A percentile compares a stretch with the other conserved stretches of the same genome.
Conservation (phyloP, 116 monocot species). For the Zostera marina region DNA sequence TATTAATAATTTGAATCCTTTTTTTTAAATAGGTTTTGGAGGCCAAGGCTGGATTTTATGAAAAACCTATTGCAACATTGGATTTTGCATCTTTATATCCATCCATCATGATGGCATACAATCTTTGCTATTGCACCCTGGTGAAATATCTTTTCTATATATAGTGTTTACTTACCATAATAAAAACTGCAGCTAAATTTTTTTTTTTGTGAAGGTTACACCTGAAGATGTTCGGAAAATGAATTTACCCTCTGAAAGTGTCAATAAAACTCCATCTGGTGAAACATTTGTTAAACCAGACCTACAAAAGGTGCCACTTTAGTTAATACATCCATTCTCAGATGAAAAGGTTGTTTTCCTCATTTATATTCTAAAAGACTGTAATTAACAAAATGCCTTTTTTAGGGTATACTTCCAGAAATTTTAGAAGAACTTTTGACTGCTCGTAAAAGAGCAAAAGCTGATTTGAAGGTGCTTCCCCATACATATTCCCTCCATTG, state of each 20-base stretch:
- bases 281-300: slow-evolving; percentile 88
- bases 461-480: slow-evolving; percentile 73
- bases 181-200: slow-evolving; percentile 1
- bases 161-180: background rate
- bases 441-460: slow-evolving; percentile 99
- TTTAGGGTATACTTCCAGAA: slow-evolving; percentile 93
- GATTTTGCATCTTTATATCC: slow-evolving; percentile 99
- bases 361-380: background rate
- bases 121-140: slow-evolving; percentile 97
- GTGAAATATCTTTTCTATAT: slow-evolving; percentile 18
- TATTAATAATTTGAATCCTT: background rate
- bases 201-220: slow-evolving; percentile 33
- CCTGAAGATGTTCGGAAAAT: slow-evolving; percentile 66
- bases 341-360: background rate
- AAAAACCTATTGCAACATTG: slow-evolving; percentile 94
- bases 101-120: slow-evolving; percentile 99
- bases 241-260: slow-evolving; percentile 64
- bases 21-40: slow-evolving; percentile 62
- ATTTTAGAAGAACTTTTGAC: slow-evolving; percentile 95
- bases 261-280: slow-evolving; percentile 94
- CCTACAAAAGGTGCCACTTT: slow-evolving; percentile 55
- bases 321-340: background rate
- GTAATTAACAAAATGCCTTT: background rate
- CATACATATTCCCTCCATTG: background rate
- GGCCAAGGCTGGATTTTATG: slow-evolving; percentile 97